Evolutionary conservation across 495 filamentous ascomycete species (phyloP).

Genomic region (Penicillium egyptiacum): DNA sequence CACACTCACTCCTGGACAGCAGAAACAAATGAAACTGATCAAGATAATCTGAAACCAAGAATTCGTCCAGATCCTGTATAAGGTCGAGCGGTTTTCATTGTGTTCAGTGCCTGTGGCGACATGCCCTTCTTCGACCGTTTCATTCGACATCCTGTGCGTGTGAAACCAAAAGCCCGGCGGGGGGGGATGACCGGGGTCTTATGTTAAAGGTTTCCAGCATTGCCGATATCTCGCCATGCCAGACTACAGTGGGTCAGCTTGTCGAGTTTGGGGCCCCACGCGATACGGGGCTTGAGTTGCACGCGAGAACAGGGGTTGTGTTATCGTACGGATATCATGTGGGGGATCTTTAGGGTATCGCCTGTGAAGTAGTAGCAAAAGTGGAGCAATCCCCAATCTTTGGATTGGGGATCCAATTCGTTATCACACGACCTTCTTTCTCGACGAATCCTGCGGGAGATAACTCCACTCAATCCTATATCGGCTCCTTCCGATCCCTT

Average conservation of each 20-base stretch:
- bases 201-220: neutral
- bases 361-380: neutral
- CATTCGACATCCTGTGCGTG: slow-evolving; percentile 16
- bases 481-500: neutral
- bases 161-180: neutral
- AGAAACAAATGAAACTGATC: slow-evolving; percentile 69
- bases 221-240: neutral
- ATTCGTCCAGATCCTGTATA: slow-evolving; percentile 33
- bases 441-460: slow-evolving; percentile 2
- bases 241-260: neutral
- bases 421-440: neutral
- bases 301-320: neutral
- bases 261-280: slow-evolving; percentile 3
- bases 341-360: neutral
- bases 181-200: neutral
- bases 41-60: slow-evolving; percentile 46
- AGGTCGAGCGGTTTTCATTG: slow-evolving; percentile 10
- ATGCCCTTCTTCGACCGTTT: slow-evolving; percentile 5
- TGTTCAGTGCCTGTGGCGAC: neutral
- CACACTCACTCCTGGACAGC: slow-evolving; percentile 63
- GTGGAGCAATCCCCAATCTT: neutral
- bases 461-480: slow-evolving; percentile 4
- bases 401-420: neutral
- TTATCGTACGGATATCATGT: neutral
- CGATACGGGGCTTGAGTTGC: slow-evolving; percentile 1